These are phyloP conservation scores for Leccinum subrobustum DNA, from an alignment of 1,284 basidiomycete genomes.

Conservation along the genomic window DNA sequence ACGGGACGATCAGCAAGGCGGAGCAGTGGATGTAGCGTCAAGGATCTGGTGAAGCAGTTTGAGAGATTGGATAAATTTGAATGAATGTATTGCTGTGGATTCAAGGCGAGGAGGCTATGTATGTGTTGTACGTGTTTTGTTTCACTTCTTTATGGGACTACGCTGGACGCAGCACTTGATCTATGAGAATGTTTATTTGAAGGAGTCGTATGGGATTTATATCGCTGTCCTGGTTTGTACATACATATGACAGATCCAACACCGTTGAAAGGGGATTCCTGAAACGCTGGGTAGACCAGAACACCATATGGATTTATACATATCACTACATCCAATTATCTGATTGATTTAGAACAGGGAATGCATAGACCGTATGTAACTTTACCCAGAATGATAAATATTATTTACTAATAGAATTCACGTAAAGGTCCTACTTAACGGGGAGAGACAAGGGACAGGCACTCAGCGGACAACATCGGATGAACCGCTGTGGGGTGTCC, in stretches of 20 bases:
- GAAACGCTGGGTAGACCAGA: neutral
- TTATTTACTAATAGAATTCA: neutral
- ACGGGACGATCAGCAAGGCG: conserved; percentile 10
- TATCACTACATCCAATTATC: neutral
- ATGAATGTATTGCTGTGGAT: neutral
- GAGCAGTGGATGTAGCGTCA: conserved; percentile 65
- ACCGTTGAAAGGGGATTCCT: neutral
- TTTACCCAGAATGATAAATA: neutral
- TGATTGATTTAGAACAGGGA: neutral
- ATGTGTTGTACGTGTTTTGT: conserved; percentile 6
- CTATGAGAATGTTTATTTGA: conserved; percentile 5
- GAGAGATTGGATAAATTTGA: conserved; percentile 41
- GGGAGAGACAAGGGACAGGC: neutral
- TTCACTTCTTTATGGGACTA: conserved; percentile 7
- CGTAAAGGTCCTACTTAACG: neutral
- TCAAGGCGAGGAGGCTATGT: neutral
- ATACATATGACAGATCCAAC: neutral
- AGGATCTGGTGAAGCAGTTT: conserved; percentile 62
- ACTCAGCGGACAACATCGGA: neutral
- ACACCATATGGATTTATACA: neutral
- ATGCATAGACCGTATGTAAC: neutral
- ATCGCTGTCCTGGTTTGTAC: neutral
- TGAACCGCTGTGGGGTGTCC: neutral
- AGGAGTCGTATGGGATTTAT: neutral
- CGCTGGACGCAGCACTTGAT: conserved; percentile 11